A percentile compares a stretch with the other conserved stretches of the same genome.
These are phyloP conservation scores for Ophiostoma sp. DNA, from an alignment of 2,329 filamentous ascomycete genomes.

Conservation along the genomic window DNA sequence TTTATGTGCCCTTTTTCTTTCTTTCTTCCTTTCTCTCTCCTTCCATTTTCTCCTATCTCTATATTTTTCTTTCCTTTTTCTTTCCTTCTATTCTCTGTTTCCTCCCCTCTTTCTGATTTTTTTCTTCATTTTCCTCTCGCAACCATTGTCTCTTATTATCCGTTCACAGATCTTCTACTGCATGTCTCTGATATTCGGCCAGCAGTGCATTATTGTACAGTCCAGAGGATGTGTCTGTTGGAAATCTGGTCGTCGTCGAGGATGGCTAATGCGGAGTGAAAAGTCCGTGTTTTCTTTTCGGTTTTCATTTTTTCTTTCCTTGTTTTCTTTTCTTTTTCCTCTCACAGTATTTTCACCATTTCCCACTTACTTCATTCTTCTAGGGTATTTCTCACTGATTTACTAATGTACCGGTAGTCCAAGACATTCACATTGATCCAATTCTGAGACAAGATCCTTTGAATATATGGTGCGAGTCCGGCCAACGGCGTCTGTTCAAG, in stretches of 20 bases:
- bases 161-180: not conserved
- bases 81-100: not conserved
- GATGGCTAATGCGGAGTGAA: not conserved
- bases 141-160: not conserved
- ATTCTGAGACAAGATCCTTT: too few relatives aligned
- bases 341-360: not conserved
- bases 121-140: not conserved
- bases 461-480: too few relatives aligned
- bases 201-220: not conserved
- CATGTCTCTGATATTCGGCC: not conserved
- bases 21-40: not conserved
- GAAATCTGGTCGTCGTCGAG: not conserved
- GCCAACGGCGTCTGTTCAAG: too few relatives aligned
- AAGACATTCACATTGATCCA: too few relatives aligned
- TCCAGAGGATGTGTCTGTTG: not conserved
- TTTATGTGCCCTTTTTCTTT: not conserved
- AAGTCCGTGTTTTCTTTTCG: not conserved
- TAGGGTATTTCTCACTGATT: not conserved
- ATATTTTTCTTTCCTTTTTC: conserved; percentile 12
- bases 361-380: not conserved
- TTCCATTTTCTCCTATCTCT: not conserved
- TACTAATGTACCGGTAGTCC: too few relatives aligned
- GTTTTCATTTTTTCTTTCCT: not conserved
- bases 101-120: not conserved
- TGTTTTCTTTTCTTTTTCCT: conserved; percentile 10